These are phyloP conservation scores for Eimeria sp. DNA, from an alignment of 169 alveolate species.

Conservation along the genomic window DNA sequence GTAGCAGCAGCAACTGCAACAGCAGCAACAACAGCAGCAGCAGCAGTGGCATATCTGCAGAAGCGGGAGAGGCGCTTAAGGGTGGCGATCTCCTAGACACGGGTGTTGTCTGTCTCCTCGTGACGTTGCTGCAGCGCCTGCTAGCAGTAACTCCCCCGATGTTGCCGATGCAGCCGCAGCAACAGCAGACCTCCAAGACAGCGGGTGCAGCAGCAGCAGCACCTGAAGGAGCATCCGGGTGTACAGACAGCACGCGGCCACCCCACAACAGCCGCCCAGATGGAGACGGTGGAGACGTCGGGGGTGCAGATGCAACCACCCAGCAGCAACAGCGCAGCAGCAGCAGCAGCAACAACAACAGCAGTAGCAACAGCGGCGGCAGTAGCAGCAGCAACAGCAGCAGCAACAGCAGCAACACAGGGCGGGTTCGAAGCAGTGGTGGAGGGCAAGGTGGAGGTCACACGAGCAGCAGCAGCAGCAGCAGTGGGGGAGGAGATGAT, in stretches of 20 bases:
- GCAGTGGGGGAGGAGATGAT: constrained; percentile 30
- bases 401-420: constrained; percentile 45
- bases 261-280: constrained; percentile 2
- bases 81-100: constrained; percentile 3
- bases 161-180: background rate
- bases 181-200: background rate
- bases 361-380: constrained; percentile 1
- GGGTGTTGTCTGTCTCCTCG: background rate
- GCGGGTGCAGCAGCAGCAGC: constrained; percentile 12
- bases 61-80: constrained; percentile 16
- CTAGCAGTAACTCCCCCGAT: constrained; percentile 37
- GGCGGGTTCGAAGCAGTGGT: background rate
- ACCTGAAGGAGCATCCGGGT: constrained; percentile 3
- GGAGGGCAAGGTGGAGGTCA: background rate
- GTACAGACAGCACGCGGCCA: constrained; percentile 54
- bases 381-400: constrained; percentile 18
- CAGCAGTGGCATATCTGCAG: constrained; percentile 32
- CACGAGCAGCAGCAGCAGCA: background rate
- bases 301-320: background rate
- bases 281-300: constrained; percentile 59
- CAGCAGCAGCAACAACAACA: constrained; percentile 63
- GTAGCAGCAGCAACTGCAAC: constrained; percentile 14
- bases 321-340: background rate
- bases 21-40: background rate
- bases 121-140: constrained; percentile 49